Evolutionary conservation across 139 green algal species (phyloP).

Genomic region (Ettlia oleoabundans): DNA sequence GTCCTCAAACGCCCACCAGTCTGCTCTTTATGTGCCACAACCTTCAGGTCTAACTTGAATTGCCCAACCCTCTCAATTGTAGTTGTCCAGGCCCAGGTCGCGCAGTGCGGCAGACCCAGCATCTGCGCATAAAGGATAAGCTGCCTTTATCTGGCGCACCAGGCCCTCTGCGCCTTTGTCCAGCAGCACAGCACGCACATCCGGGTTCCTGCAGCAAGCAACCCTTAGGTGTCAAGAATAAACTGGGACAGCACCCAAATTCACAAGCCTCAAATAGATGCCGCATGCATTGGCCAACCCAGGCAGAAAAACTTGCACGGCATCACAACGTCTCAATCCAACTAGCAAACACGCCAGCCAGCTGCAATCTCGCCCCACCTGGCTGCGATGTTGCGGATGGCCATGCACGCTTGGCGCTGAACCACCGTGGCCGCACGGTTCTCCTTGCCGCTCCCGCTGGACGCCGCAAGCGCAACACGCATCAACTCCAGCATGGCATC

Average conservation of each 20-base stretch:
- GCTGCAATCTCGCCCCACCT: neutral
- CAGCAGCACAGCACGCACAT: slow-evolving; percentile 70
- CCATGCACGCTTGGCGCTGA: slow-evolving; percentile 76
- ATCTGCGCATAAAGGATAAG: slow-evolving; percentile 59
- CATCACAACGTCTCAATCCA: too few species aligned
- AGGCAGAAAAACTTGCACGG: too few species aligned
- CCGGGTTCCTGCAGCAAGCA: slow-evolving; percentile 53
- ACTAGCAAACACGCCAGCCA: neutral
- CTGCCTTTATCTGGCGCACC: slow-evolving; percentile 64
- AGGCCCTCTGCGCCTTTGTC: slow-evolving; percentile 66
- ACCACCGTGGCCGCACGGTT: slow-evolving; percentile 21
- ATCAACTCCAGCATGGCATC: slow-evolving; percentile 53
- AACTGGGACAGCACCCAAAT: neutral
- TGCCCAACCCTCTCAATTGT: slow-evolving; percentile 67
- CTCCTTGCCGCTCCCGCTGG: neutral
- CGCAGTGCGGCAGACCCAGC: slow-evolving; percentile 82
- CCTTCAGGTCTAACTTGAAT: neutral
- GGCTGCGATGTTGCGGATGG: slow-evolving; percentile 82
- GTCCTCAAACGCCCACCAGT: neutral
- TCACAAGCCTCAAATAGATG: neutral
- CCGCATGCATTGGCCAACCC: neutral
- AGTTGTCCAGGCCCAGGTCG: slow-evolving; percentile 86
- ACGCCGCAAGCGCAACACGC: slow-evolving; percentile 26
- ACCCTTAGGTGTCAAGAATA: neutral
- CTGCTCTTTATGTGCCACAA: neutral